Percentiles rank a stretch among this genome's conserved stretches.
Conservation (phyloP, 306 rosid genomes). For the Pterocarpus santalinus region DNA sequence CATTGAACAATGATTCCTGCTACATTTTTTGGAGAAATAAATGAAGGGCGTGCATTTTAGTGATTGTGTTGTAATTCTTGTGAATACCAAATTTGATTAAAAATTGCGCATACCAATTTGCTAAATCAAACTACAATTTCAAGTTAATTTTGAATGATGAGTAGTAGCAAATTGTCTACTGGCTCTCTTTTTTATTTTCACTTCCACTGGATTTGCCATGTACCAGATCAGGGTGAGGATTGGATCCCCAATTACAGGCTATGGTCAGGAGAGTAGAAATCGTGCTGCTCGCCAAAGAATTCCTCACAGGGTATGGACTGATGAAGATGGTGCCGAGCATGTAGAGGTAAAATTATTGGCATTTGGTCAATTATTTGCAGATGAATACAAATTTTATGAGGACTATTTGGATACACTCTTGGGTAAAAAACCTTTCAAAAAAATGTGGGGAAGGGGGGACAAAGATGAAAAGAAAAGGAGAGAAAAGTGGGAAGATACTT, state of each 20-base stretch:
- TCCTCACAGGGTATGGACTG: conserved; percentile 84
- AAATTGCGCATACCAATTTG: not conserved
- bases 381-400: not conserved
- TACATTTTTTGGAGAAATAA: not conserved
- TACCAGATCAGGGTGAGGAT: conserved; percentile 86
- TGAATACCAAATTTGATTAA: not conserved
- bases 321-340: conserved; percentile 91
- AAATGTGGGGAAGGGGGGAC: not conserved
- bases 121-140: conserved; percentile 24
- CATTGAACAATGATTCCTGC: not conserved
- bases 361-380: conserved; percentile 27
- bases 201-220: conserved; percentile 25
- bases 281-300: conserved; percentile 99
- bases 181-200: not conserved
- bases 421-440: not conserved
- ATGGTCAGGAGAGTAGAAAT: conserved; percentile 97
- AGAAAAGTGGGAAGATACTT: conserved; percentile 26
- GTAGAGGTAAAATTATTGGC: conserved; percentile 71
- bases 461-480: not conserved
- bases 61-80: conserved; percentile 14
- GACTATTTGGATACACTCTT: not conserved
- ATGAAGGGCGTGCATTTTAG: not conserved
- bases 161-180: not conserved
- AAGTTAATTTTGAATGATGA: conserved; percentile 20
- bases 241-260: conserved; percentile 97